Conservation (phyloP, 2,329 filamentous ascomycete genomes). For the Alternaria gaisen region DNA sequence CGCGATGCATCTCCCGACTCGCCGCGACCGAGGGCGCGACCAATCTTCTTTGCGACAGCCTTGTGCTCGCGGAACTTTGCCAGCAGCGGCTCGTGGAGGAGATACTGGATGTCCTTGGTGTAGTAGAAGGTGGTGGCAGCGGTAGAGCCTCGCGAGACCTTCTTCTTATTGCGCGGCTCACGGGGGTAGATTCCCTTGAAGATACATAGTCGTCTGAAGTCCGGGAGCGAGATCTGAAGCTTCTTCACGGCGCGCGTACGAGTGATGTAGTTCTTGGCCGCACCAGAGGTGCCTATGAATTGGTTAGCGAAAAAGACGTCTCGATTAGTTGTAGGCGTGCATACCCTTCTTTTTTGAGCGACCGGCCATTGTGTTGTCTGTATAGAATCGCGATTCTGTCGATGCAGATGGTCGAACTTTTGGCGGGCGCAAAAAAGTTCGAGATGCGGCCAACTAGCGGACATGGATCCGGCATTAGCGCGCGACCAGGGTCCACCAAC, state of each 20-base stretch:
- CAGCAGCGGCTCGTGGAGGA: slow-evolving; percentile 93
- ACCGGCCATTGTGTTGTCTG: slow-evolving; percentile 42
- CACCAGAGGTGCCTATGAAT: slow-evolving; percentile 75
- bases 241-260: slow-evolving; percentile 97
- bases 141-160: slow-evolving; percentile 90
- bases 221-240: slow-evolving; percentile 94
- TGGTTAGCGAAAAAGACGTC: slow-evolving; percentile 24
- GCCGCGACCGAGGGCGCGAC: slow-evolving; percentile 86
- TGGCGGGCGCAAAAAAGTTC: slow-evolving; percentile 44
- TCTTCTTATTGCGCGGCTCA: slow-evolving; percentile 96
- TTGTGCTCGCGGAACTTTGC: slow-evolving; percentile 98
- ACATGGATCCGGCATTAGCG: slow-evolving; percentile 31
- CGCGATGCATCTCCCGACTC: slow-evolving; percentile 89
- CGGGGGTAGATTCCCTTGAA: slow-evolving; percentile 99
- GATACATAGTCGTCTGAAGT: slow-evolving; percentile 98
- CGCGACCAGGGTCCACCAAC: slow-evolving; percentile 28
- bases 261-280: slow-evolving; percentile 98
- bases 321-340: slow-evolving; percentile 4
- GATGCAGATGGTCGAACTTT: slow-evolving; percentile 19
- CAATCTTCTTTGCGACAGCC: slow-evolving; percentile 96
- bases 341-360: slow-evolving; percentile 70
- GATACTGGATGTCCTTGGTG: slow-evolving; percentile 97
- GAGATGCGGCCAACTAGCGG: slow-evolving; percentile 32
- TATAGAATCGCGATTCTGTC: slow-evolving; percentile 8
- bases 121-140: slow-evolving; percentile 91